Evolutionary conservation across 345 rosid genomes (phyloP).

Genomic region (Aquilaria sinensis): DNA sequence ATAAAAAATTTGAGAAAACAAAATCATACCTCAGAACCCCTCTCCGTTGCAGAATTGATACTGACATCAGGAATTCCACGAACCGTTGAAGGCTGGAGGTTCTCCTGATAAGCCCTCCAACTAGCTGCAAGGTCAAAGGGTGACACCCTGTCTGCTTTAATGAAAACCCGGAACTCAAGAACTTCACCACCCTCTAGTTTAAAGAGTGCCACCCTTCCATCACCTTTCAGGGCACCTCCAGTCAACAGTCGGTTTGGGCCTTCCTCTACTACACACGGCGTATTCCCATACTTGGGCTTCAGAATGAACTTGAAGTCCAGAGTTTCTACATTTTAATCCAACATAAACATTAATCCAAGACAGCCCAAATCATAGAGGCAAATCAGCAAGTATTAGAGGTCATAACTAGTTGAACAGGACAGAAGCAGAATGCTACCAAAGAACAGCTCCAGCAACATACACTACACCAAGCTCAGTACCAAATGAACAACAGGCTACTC

Average conservation of each 20-base stretch:
- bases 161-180: slow-evolving; percentile 68
- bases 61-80: slow-evolving; percentile 97
- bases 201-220: slow-evolving; percentile 65
- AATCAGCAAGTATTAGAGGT: background rate
- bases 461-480: slow-evolving; percentile 10
- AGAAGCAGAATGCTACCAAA: slow-evolving; percentile 4
- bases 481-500: slow-evolving; percentile 1
- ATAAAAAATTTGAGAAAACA: background rate
- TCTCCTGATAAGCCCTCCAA: slow-evolving; percentile 97
- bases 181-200: slow-evolving; percentile 59
- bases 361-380: background rate
- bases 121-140: slow-evolving; percentile 99
- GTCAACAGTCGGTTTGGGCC: slow-evolving; percentile 72
- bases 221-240: slow-evolving; percentile 79
- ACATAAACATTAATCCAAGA: background rate
- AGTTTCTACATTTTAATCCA: slow-evolving; percentile 48
- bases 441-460: background rate
- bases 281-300: slow-evolving; percentile 68
- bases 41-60: slow-evolving; percentile 52
- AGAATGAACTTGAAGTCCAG: slow-evolving; percentile 96
- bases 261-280: slow-evolving; percentile 80
- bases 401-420: background rate
- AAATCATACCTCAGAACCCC: slow-evolving; percentile 53
- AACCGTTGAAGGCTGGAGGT: slow-evolving; percentile 82
- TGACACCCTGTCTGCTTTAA: slow-evolving; percentile 87